Percentiles rank a stretch among this genome's conserved stretches.
These are phyloP conservation scores for Diaporthe longicolla DNA, from an alignment of 2,329 filamentous ascomycete genomes.

Conservation along the genomic window DNA sequence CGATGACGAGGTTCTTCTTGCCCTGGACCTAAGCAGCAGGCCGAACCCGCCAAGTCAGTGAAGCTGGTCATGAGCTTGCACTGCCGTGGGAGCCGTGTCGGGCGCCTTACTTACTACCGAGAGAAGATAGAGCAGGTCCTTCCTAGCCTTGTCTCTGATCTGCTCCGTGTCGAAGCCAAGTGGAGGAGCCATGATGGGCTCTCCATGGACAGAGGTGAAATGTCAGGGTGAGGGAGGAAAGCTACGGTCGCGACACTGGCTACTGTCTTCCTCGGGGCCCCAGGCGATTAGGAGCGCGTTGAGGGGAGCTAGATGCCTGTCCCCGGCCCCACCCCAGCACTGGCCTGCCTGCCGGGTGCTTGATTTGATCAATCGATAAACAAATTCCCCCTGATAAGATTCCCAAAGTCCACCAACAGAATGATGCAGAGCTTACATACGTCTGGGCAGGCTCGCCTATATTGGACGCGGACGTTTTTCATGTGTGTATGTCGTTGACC, in stretches of 20 bases:
- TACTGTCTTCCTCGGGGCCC: background rate
- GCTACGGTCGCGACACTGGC: background rate
- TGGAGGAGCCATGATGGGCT: conserved; percentile 77
- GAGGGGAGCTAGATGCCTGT: conserved; percentile 31
- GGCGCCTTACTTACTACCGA: conserved; percentile 84
- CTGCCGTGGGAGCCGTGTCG: conserved; percentile 34
- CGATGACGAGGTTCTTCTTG: conserved; percentile 98
- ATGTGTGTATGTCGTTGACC: background rate
- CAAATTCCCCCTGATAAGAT: conserved; percentile 21
- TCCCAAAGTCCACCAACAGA: background rate
- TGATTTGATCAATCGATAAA: conserved; percentile 7
- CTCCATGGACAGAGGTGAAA: conserved; percentile 56
- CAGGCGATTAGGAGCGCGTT: conserved; percentile 3
- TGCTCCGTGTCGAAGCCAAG: conserved; percentile 80
- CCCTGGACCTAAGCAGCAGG: conserved; percentile 81
- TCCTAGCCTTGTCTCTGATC: conserved; percentile 85
- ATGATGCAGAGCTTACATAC: background rate
- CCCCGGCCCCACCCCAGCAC: conserved; percentile 5
- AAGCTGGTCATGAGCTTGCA: conserved; percentile 42
- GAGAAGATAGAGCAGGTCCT: conserved; percentile 90
- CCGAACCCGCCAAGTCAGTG: conserved; percentile 40
- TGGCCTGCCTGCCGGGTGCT: conserved; percentile 16
- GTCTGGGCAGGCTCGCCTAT: background rate
- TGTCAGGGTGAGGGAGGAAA: conserved; percentile 7
- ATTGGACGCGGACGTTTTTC: background rate